Evolutionary conservation across 768 basidiomycete species (phyloP), one percentile per base, ranked within the genome.

Genomic region (Piloderma croceum): DNA sequence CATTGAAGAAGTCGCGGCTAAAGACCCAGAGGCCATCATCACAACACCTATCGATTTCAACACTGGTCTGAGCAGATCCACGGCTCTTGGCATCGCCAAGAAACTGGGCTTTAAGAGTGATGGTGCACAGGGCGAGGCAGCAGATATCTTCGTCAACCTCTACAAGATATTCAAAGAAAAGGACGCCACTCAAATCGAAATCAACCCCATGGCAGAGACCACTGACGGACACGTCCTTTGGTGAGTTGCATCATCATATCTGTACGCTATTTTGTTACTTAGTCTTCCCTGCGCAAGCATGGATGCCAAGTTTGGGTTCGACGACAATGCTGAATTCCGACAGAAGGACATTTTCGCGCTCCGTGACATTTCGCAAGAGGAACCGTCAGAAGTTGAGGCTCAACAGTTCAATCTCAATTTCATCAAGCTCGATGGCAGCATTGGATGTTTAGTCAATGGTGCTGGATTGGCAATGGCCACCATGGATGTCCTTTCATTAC

Each of bases 251-350:
- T n/a, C 3, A 41, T 47, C 10, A 12, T 36, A 24, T 24, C 23
- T 15, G n/a, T 18, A 36, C 24, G 11, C 29, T 44, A 31, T 15
- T 38, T 15, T 39, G 9, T 19, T 43, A 52, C 31, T n/a, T 27
- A 31, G 23, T 6, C 32, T 37, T 29, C 15, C 17, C 23, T 42
- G 34, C 46, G 10, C 49, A 94, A n/a, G 93, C 71, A 98, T 99
- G 96, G 96, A 99, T 63, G 96, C 96, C 61, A 99, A 99, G 65
- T 90, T 98, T 46, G 91, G 92, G n/a, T 99, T 99, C 54, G 96
- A 99, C 55, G 96, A 99, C 61, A 98, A 99, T 58, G 96, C 96
- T 25, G 91, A 92, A 58, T 99, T 99, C 79, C 85, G 96, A 46
- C 96, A 99, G 59, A 65, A 80, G 55, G 91, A 94, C 51, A 61